Evolutionary conservation across 805 yeast genomes (phyloP).

Genomic region (Torulaspora delbrueckii): DNA sequence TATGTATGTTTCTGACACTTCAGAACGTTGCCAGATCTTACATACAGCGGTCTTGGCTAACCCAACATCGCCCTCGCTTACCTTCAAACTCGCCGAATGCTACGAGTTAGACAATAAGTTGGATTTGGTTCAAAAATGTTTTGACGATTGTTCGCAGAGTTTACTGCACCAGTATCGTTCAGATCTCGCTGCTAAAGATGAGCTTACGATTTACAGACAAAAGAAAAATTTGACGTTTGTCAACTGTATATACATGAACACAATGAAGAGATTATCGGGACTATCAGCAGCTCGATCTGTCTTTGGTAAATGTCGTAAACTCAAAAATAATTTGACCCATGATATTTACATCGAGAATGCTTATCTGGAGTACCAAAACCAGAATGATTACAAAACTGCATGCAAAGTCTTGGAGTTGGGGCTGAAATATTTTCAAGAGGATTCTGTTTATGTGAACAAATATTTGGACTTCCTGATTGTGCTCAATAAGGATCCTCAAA

Average conservation of each 20-base stretch:
- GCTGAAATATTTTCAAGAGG: slow-evolving; percentile 47
- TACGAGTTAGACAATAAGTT: slow-evolving; percentile 55
- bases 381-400: slow-evolving; percentile 64
- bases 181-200: slow-evolving; percentile 9
- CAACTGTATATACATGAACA: slow-evolving; percentile 65
- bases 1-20: slow-evolving; percentile 28
- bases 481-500: slow-evolving; percentile 64
- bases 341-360: slow-evolving; percentile 82
- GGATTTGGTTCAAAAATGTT: slow-evolving; percentile 47
- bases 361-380: slow-evolving; percentile 62
- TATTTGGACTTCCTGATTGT: slow-evolving; percentile 70
- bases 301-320: slow-evolving; percentile 65
- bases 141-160: slow-evolving; percentile 46
- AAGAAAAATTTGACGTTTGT: slow-evolving; percentile 49
- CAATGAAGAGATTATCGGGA: slow-evolving; percentile 63
- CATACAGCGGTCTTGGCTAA: slow-evolving; percentile 55
- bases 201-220: slow-evolving; percentile 13
- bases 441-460: slow-evolving; percentile 58
- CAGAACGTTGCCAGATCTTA: slow-evolving; percentile 36
- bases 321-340: slow-evolving; percentile 51
- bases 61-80: slow-evolving; percentile 63
- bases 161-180: slow-evolving; percentile 39
- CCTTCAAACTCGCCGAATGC: slow-evolving; percentile 62
- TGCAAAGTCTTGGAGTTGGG: slow-evolving; percentile 75
- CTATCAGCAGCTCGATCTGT: slow-evolving; percentile 66